Conservation (phyloP, 1,139 yeast genomes). For the Sugiyamaella sp. region DNA sequence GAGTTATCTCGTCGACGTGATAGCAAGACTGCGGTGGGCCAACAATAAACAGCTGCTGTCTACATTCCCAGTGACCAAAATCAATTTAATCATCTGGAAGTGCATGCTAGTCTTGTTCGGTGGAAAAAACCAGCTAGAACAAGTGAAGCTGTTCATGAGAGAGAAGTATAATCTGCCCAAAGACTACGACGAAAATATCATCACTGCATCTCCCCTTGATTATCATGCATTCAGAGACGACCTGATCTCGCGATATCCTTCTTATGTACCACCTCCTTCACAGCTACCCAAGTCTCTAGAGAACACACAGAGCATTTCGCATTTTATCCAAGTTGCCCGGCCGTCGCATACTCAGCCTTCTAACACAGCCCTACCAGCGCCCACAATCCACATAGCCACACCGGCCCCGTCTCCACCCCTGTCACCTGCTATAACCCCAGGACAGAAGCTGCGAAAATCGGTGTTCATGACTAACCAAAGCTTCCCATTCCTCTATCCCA, state of each 20-base stretch:
- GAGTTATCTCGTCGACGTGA: conserved; percentile 50
- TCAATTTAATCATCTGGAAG: conserved; percentile 58
- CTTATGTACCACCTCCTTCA: conserved; percentile 55
- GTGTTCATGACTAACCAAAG: conserved; percentile 74
- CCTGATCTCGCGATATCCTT: conserved; percentile 72
- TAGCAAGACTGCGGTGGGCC: conserved; percentile 70
- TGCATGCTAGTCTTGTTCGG: conserved; percentile 70
- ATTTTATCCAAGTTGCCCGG: conserved; percentile 58
- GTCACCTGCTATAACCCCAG: conserved; percentile 54
- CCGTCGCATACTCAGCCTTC: conserved; percentile 58
- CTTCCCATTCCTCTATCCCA: conserved; percentile 79
- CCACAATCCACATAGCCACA: conserved; percentile 76
- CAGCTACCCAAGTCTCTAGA: conserved; percentile 51
- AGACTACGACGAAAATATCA: conserved; percentile 34
- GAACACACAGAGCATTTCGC: conserved; percentile 47
- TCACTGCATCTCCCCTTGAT: conserved; percentile 73
- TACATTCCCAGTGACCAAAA: conserved; percentile 48
- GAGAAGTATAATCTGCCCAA: conserved; percentile 48
- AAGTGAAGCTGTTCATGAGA: conserved; percentile 56
- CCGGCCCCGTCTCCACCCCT: conserved; percentile 87
- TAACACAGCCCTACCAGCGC: conserved; percentile 60
- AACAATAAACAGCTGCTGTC: conserved; percentile 23
- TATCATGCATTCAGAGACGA: conserved; percentile 80
- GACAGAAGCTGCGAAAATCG: conserved; percentile 68
- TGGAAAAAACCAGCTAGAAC: conserved; percentile 46